Base-by-base conservation (phyloP, 257 asterid species). In the Cruciata laevipes region DNA sequence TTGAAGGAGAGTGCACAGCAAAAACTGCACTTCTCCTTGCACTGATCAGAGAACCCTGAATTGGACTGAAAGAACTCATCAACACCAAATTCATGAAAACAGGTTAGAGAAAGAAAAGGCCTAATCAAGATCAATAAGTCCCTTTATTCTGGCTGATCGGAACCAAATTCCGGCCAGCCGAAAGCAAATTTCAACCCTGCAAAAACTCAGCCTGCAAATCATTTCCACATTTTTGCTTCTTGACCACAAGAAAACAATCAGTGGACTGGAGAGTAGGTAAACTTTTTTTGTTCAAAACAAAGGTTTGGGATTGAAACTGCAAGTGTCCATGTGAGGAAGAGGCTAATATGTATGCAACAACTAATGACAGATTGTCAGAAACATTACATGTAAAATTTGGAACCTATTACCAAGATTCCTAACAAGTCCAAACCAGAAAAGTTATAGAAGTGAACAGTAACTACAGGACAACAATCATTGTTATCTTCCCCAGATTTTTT, bases 1-100 rank as follows among this genome's bases (percentile, higher is more conserved):
- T 72, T 24, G 79, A 84, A 16, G 79, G 69, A 60, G 84, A 79
- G 56, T 80, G 74, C 25, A 64, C 67, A 60, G 64, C 74, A 44
- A 61, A 63, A 71, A 72, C 58, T 20, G 78, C 69, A 58, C 63
- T 76, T 76, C 75, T 89, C 80, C 81, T 83, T 38, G 67, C 77
- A 53, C 60, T 70, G 71, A 42, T 79, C 60, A 73, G 10, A 71
- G 78, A 82, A 55, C 76, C 67, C 38, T 67, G 70, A 27, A 87
- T 66, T 74, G 78, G 78, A 37, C 74, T 65, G 51, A 83, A 61
- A 92, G 85, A 82, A 40, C 77, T 85, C 75, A 70, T 72, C 67
- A 73, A 71, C 18, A 52, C 61, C 58, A 32, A 73, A 32, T 33
- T 72, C 61, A 62, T 17, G 47, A 53, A 69, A 59, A 30, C 56